A percentile compares a stretch with the other conserved stretches of the same genome.
These are phyloP conservation scores for Exsudoporus frostii DNA, from an alignment of 768 basidiomycete species.

Conservation along the genomic window DNA sequence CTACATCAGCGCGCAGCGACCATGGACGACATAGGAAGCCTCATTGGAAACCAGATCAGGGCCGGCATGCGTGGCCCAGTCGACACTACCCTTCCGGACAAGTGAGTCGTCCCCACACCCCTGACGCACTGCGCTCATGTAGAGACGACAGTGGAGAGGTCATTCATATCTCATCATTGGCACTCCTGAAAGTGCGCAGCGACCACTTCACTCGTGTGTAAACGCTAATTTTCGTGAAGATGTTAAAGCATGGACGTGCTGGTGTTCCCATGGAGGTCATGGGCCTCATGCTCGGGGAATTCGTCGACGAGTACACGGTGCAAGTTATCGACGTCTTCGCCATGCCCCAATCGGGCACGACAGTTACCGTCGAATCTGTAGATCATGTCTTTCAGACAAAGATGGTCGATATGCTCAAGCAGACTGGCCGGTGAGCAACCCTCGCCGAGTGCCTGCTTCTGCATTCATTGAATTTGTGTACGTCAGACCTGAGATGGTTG, in stretches of 20 bases:
- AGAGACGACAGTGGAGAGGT: constrained; percentile 68
- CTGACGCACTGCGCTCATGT: not conserved
- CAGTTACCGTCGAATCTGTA: constrained; percentile 95
- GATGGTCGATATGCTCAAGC: constrained; percentile 99
- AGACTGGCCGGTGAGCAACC: constrained; percentile 82
- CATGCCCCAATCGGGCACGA: constrained; percentile 98
- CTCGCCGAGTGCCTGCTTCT: constrained; percentile 1
- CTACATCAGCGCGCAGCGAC: not conserved
- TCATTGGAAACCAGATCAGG: constrained; percentile 51
- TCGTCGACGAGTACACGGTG: constrained; percentile 96
- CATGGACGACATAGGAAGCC: constrained; percentile 47
- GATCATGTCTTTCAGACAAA: constrained; percentile 98
- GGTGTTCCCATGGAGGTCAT: constrained; percentile 99
- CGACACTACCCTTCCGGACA: constrained; percentile 68
- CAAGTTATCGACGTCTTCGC: constrained; percentile 97
- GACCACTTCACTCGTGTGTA: not conserved
- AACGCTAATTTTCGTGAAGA: constrained; percentile 47
- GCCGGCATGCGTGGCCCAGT: constrained; percentile 38
- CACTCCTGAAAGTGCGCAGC: constrained; percentile 83
- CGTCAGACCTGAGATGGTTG: constrained; percentile 89
- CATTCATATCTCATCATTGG: constrained; percentile 95
- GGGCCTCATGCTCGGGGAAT: constrained; percentile 97
- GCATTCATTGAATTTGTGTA: constrained; percentile 5
- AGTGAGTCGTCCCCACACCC: constrained; percentile 42
- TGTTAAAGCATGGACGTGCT: constrained; percentile 98